Conservation (phyloP, 2,329 filamentous ascomycete species). For the Hypoxylon sp. region DNA sequence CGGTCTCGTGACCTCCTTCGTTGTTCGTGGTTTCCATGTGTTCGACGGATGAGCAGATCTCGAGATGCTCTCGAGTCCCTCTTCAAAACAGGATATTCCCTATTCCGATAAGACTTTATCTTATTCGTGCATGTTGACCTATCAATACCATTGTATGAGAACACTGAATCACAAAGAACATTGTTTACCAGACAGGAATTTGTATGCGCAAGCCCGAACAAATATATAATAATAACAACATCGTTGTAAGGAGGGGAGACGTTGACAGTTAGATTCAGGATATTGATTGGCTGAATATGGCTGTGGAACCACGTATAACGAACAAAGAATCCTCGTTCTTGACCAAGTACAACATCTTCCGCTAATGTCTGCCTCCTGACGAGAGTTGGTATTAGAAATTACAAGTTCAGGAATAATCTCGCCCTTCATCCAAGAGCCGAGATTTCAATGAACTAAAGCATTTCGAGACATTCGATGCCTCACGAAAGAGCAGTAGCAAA, state of each 20-base stretch:
- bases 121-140: neutral
- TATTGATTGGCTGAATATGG: neutral
- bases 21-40: neutral
- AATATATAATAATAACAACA: neutral
- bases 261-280: neutral
- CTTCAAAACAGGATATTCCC: neutral
- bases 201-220: neutral
- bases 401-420: neutral
- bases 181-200: neutral
- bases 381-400: neutral
- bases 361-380: neutral
- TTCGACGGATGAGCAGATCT: neutral
- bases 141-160: neutral
- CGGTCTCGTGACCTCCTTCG: neutral
- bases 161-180: neutral
- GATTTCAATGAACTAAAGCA: neutral
- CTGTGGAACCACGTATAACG: neutral
- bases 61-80: neutral
- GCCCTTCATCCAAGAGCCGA: neutral
- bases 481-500: conserved; percentile 50
- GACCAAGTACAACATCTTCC: neutral
- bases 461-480: neutral
- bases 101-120: neutral
- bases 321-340: neutral
- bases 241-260: neutral